Conservation (phyloP, 805 yeast genomes). For the Crinitomyces ghanaensis region DNA sequence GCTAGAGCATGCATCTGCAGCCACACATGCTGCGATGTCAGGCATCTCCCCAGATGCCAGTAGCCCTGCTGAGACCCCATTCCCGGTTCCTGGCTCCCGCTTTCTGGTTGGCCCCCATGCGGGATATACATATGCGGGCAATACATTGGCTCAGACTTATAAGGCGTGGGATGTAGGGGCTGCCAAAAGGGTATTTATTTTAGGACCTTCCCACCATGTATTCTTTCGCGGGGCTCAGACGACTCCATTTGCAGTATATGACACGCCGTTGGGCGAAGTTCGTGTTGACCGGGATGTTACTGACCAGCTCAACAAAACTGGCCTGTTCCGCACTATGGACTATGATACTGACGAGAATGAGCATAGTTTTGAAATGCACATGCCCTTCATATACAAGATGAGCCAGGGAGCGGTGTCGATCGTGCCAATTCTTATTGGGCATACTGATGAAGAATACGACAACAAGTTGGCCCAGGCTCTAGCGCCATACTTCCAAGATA, state of each 20-base stretch:
- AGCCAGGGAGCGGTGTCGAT: constrained; percentile 29
- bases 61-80: constrained; percentile 14
- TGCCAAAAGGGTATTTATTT: constrained; percentile 54
- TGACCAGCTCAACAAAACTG: constrained; percentile 23
- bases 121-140: constrained; percentile 77
- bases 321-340: constrained; percentile 45
- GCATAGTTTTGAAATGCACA: constrained; percentile 92
- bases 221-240: constrained; percentile 55
- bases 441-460: constrained; percentile 37
- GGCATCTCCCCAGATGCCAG: constrained; percentile 13
- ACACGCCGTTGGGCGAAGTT: constrained; percentile 75
- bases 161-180: constrained; percentile 46
- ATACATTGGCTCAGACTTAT: constrained; percentile 66
- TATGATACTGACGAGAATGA: constrained; percentile 62
- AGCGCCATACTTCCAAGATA: constrained; percentile 41
- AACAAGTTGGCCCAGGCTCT: constrained; percentile 37
- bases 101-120: constrained; percentile 73
- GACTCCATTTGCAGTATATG: constrained; percentile 43
- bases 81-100: constrained; percentile 32
- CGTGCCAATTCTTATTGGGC: constrained; percentile 74
- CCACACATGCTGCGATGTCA: too few relatives aligned
- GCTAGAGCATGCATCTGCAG: constrained; percentile 32
- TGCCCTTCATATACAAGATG: constrained; percentile 54
- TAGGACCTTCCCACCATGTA: constrained; percentile 92
- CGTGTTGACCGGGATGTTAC: constrained; percentile 44